A percentile compares a stretch with the other conserved stretches of the same genome.
Conservation (phyloP, 169 alveolate genomes). For the Plasmodium knowlesi region DNA sequence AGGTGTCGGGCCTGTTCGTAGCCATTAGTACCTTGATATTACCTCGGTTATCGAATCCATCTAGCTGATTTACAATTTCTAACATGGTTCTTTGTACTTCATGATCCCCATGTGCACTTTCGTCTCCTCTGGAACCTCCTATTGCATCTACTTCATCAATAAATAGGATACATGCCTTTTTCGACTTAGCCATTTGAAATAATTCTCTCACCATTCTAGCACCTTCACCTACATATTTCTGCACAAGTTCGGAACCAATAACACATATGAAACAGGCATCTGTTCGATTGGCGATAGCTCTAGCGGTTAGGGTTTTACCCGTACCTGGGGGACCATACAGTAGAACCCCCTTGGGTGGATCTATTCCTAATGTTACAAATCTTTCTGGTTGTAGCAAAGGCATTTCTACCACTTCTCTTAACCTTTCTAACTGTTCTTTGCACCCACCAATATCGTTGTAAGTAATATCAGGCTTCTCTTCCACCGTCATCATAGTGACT, state of each 20-base stretch:
- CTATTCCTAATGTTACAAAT: conserved; percentile 98
- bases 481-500: conserved; percentile 99
- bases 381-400: conserved; percentile 99
- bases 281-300: conserved; percentile 99
- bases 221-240: conserved; percentile 99
- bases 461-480: conserved; percentile 99
- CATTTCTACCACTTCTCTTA: conserved; percentile 98
- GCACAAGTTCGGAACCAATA: conserved; percentile 98
- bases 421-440: conserved; percentile 97
- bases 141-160: conserved; percentile 98
- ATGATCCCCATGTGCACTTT: conserved; percentile 95
- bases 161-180: conserved; percentile 97
- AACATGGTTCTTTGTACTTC: conserved; percentile 99
- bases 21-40: conserved; percentile 98
- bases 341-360: conserved; percentile 99
- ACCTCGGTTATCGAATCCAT: conserved; percentile 99
- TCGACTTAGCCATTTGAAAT: conserved; percentile 97
- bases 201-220: conserved; percentile 99
- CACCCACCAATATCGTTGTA: conserved; percentile 99
- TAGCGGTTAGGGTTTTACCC: conserved; percentile 98
- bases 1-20: conserved; percentile 98
- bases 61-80: conserved; percentile 98
- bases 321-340: conserved; percentile 98
- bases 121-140: conserved; percentile 95
- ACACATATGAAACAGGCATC: conserved; percentile 99